These are phyloP conservation scores for Elymus sibiricus DNA, from an alignment of 176 grass and related monocot species.

Conservation along the genomic window DNA sequence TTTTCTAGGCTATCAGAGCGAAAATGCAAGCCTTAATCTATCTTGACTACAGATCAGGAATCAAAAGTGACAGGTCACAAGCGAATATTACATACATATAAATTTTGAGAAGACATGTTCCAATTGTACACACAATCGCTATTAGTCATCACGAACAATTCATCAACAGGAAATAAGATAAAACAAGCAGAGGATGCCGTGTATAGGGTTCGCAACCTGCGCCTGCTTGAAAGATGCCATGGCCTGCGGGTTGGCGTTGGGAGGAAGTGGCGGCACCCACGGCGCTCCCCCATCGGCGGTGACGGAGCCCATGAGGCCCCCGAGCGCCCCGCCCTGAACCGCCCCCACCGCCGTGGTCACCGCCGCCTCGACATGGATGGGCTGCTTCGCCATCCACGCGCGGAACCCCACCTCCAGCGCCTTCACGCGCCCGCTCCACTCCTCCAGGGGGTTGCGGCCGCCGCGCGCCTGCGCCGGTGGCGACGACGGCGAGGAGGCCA, in stretches of 20 bases:
- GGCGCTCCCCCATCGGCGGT: slow-evolving; percentile 41
- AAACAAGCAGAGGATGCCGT: background rate
- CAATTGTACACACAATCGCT: background rate
- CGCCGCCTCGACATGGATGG: slow-evolving; percentile 59
- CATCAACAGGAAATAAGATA: background rate
- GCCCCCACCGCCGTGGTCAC: slow-evolving; percentile 53
- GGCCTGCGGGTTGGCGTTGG: slow-evolving; percentile 51
- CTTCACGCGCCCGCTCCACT: slow-evolving; percentile 34
- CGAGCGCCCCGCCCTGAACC: slow-evolving; percentile 60
- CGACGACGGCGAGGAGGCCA: slow-evolving; percentile 12
- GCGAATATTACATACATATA: background rate
- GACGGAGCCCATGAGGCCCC: slow-evolving; percentile 60
- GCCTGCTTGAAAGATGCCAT: slow-evolving; percentile 66
- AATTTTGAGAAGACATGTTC: background rate
- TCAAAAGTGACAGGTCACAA: background rate
- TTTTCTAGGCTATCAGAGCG: background rate
- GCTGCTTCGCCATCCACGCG: slow-evolving; percentile 72
- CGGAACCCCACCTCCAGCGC: slow-evolving; percentile 55
- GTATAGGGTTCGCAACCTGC: slow-evolving; percentile 46
- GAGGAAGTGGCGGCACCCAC: slow-evolving; percentile 35
- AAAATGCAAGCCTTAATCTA: background rate
- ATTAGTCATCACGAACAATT: background rate
- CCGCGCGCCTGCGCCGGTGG: slow-evolving; percentile 11
- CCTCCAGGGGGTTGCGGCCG: slow-evolving; percentile 19
- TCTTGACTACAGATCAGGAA: background rate